phyloP scores from a whole-genome alignment of 2,329 filamentous ascomycete species.

The Fusarium phyllophilum region DNA sequence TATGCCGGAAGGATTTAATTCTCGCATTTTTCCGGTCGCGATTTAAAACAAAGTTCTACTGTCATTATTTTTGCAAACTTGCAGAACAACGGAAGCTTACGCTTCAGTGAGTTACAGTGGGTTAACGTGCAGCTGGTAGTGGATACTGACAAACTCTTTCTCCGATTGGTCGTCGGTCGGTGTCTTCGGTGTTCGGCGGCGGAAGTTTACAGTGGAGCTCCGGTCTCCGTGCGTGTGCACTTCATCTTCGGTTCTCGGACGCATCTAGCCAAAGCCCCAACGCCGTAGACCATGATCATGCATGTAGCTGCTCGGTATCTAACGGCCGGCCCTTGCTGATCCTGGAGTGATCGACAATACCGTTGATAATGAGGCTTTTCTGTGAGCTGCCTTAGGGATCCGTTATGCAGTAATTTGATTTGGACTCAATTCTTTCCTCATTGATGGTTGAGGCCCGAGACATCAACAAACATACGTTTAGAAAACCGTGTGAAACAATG shows the following conservation, averaged over 20 bases:
- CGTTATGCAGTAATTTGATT: fast-evolving
- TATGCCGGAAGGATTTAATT: not conserved
- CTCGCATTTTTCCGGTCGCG: not conserved
- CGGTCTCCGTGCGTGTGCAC: not conserved
- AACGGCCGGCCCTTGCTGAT: not conserved
- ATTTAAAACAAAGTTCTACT: no score
- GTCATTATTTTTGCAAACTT: not conserved
- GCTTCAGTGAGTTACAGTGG: not conserved
- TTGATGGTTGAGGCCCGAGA: fast-evolving
- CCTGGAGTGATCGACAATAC: fast-evolving
- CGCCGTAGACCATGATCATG: no score
- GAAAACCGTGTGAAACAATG: fast-evolving
- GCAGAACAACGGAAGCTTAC: not conserved
- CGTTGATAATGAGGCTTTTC: not conserved
- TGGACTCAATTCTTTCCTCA: fast-evolving
- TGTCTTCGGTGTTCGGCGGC: not conserved
- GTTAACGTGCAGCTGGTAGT: no score
- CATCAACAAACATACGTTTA: fast-evolving
- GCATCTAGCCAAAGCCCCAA: no score
- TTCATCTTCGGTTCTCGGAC: not conserved
- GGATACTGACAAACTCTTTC: not conserved
- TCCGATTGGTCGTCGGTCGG: not conserved
- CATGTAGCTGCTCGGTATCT: not conserved
- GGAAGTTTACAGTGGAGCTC: not conserved
- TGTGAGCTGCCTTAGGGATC: no score